Evolutionary conservation across 2,329 filamentous ascomycete genomes (phyloP).

Genomic region (Fusarium foetens): DNA sequence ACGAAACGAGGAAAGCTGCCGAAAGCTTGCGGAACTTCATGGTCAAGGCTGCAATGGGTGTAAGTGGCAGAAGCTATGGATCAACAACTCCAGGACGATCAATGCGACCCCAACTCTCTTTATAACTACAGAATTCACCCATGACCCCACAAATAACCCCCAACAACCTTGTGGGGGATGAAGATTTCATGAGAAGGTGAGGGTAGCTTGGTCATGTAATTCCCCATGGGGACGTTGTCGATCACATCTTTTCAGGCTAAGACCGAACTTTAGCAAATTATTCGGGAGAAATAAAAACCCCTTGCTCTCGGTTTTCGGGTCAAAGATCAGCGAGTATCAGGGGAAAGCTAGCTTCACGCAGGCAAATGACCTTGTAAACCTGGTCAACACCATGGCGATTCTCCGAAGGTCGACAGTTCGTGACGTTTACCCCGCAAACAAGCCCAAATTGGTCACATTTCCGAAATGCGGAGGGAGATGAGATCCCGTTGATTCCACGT

Average conservation of each 20-base stretch:
- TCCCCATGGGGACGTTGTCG: conserved; percentile 41
- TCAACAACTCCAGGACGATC: neutral
- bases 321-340: conserved; percentile 31
- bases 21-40: conserved; percentile 43
- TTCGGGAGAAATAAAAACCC: conserved; percentile 7
- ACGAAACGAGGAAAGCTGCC: conserved; percentile 25
- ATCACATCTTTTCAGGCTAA: conserved; percentile 36
- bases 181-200: conserved; percentile 22
- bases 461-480: conserved; percentile 30
- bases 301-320: conserved; percentile 36
- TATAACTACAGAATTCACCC: conserved; percentile 12
- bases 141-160: conserved; percentile 38
- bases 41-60: neutral
- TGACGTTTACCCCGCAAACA: conserved; percentile 22
- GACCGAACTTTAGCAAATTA: conserved; percentile 19
- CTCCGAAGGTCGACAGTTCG: neutral
- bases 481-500: conserved; percentile 34
- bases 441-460: conserved; percentile 19
- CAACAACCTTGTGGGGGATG: conserved; percentile 40
- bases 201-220: conserved; percentile 25
- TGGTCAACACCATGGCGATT: conserved; percentile 8
- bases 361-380: conserved; percentile 19
- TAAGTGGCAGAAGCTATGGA: conserved; percentile 6
- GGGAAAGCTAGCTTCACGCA: conserved; percentile 8
- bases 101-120: conserved; percentile 15